These are phyloP conservation scores for Colletotrichum scovillei DNA, from an alignment of 2,329 filamentous ascomycete genomes.

Conservation along the genomic window DNA sequence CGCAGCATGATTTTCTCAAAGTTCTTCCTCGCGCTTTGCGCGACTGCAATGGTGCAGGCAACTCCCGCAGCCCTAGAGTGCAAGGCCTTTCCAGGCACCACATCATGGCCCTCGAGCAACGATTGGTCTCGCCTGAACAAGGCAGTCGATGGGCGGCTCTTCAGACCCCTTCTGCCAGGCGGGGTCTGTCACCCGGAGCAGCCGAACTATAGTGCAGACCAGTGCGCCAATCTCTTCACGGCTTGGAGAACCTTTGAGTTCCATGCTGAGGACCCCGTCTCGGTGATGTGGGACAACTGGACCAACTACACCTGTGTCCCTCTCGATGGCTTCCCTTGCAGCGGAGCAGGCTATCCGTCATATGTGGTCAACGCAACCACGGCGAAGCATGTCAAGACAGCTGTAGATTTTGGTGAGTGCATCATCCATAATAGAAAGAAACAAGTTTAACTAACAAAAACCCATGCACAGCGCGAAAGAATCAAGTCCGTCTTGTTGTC, in stretches of 20 bases:
- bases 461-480: slow-evolving; percentile 42
- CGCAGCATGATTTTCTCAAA: not conserved
- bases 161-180: slow-evolving; percentile 55
- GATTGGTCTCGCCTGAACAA: slow-evolving; percentile 60
- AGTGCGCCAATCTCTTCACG: slow-evolving; percentile 44
- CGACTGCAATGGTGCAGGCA: not conserved
- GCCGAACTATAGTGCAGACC: slow-evolving; percentile 42
- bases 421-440: not conserved
- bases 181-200: slow-evolving; percentile 55
- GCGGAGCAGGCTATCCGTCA: slow-evolving; percentile 45
- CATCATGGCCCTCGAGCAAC: slow-evolving; percentile 58
- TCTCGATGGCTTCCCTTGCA: slow-evolving; percentile 47
- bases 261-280: slow-evolving; percentile 48
- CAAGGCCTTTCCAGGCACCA: slow-evolving; percentile 59
- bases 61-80: slow-evolving; percentile 43
- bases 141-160: slow-evolving; percentile 54
- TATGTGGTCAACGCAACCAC: slow-evolving; percentile 49
- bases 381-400: slow-evolving; percentile 45
- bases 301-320: slow-evolving; percentile 64
- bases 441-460: slow-evolving; percentile 37
- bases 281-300: slow-evolving; percentile 54
- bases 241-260: slow-evolving; percentile 41
- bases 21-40: not conserved
- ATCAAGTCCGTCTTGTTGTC: slow-evolving; percentile 55
- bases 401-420: slow-evolving; percentile 56